Evolutionary conservation across 1,284 basidiomycete genomes (phyloP).

Genomic region (Ceratobasidium sp.): DNA sequence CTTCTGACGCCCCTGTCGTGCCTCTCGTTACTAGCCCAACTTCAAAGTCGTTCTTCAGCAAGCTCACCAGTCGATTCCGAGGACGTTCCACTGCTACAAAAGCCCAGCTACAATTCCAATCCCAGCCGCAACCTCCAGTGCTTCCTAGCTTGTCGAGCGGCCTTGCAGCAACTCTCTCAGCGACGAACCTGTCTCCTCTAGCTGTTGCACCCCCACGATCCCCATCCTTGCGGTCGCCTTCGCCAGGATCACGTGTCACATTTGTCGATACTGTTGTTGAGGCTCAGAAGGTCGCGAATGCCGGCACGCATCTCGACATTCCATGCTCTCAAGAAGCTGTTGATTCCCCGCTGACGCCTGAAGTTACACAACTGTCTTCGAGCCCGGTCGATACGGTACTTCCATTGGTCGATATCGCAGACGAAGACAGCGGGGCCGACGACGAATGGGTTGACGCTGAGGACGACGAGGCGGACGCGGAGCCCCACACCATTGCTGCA

Average conservation of each 20-base stretch:
- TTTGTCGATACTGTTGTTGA: slow-evolving; percentile 22
- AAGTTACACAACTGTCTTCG: too few species aligned
- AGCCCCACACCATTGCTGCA: slow-evolving; percentile 11
- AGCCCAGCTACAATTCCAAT: neutral
- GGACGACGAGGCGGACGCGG: slow-evolving; percentile 10
- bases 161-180: slow-evolving; percentile 4
- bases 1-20: neutral
- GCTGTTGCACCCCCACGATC: slow-evolving; percentile 3
- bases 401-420: neutral
- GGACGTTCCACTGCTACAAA: slow-evolving; percentile 26
- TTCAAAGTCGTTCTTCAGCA: slow-evolving; percentile 37
- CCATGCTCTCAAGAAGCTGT: too few species aligned
- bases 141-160: neutral
- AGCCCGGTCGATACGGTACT: neutral
- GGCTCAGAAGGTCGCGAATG: neutral
- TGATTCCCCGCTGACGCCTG: too few species aligned
- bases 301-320: too few species aligned
- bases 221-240: slow-evolving; percentile 35
- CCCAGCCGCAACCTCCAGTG: neutral
- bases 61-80: slow-evolving; percentile 35
- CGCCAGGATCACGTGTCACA: slow-evolving; percentile 32
- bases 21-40: slow-evolving; percentile 16
- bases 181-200: slow-evolving; percentile 11
- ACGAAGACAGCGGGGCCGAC: neutral
- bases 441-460: slow-evolving; percentile 39